Conservation (phyloP, 768 basidiomycete species). For the Xerocomus potaroensis region DNA sequence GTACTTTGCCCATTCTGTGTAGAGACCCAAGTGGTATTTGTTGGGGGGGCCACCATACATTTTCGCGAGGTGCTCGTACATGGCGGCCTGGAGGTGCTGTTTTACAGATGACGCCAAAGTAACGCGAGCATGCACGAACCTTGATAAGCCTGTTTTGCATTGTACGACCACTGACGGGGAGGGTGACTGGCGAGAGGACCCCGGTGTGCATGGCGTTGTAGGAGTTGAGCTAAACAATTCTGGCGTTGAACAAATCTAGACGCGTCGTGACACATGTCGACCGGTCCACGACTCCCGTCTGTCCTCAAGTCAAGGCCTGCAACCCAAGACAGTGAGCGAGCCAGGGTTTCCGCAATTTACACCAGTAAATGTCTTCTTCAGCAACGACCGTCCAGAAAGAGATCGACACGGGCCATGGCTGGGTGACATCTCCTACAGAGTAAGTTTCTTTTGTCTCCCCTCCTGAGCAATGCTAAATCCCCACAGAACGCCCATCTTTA, state of each 20-base stretch:
- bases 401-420: conserved; percentile 48
- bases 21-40: conserved; percentile 55
- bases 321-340: conserved; percentile 29
- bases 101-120: background rate
- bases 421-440: conserved; percentile 64
- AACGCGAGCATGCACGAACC: conserved; percentile 28
- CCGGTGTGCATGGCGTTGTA: conserved; percentile 10
- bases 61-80: conserved; percentile 79
- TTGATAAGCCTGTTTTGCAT: conserved; percentile 52
- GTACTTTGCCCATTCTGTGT: conserved; percentile 68
- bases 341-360: background rate
- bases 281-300: conserved; percentile 29
- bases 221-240: too few relatives aligned
- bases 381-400: conserved; percentile 54
- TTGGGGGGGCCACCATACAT: conserved; percentile 73
- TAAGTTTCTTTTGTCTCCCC: conserved; percentile 34
- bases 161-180: conserved; percentile 33
- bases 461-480: conserved; percentile 4
- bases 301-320: conserved; percentile 32
- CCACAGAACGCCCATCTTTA: conserved; percentile 72
- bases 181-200: conserved; percentile 24
- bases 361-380: conserved; percentile 18
- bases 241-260: too few relatives aligned
- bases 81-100: conserved; percentile 58
- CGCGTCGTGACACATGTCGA: conserved; percentile 10